A percentile compares a stretch with the other conserved stretches of the same genome.
Conservation (phyloP, 2,329 filamentous ascomycete genomes). For the Fusarium sp. region DNA sequence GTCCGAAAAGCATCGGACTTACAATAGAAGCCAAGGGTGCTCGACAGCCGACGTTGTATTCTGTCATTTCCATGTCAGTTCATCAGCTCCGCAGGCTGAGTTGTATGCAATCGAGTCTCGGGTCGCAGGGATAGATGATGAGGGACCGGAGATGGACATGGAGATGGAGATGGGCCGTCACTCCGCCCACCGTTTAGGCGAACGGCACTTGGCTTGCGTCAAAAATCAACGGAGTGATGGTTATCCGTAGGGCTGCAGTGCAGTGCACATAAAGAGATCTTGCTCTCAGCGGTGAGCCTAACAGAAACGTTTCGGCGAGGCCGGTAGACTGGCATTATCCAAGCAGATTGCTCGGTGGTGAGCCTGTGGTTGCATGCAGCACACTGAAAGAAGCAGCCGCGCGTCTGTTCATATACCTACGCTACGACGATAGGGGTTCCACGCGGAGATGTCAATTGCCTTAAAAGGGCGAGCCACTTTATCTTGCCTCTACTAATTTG, state of each 20-base stretch:
- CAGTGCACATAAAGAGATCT: too few relatives aligned
- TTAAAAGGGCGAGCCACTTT: neutral
- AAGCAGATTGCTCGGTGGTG: slow-evolving; percentile 23
- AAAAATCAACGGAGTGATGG: neutral
- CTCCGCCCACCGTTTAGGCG: slow-evolving; percentile 22
- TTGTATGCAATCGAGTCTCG: slow-evolving; percentile 17
- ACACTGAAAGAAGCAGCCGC: slow-evolving; percentile 19
- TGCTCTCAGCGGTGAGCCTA: slow-evolving; percentile 41
- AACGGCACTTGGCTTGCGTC: slow-evolving; percentile 7
- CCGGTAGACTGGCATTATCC: slow-evolving; percentile 32
- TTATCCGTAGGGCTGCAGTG: slow-evolving; percentile 43
- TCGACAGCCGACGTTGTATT: slow-evolving; percentile 25
- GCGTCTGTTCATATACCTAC: slow-evolving; percentile 8
- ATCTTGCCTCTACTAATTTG: neutral
- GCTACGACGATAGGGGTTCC: slow-evolving; percentile 6
- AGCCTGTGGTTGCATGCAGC: slow-evolving; percentile 26
- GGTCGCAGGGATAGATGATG: neutral
- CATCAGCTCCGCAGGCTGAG: slow-evolving; percentile 35
- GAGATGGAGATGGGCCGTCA: slow-evolving; percentile 10
- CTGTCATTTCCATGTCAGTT: slow-evolving; percentile 38
- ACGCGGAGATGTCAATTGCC: slow-evolving; percentile 10
- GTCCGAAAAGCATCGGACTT: slow-evolving; percentile 33
- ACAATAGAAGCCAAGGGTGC: slow-evolving; percentile 17
- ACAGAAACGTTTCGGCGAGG: slow-evolving; percentile 38
- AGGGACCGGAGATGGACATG: slow-evolving; percentile 4